Evolutionary conservation across 2,329 filamentous ascomycete species (phyloP).

Genomic region (Cucurbitaria berberidis): DNA sequence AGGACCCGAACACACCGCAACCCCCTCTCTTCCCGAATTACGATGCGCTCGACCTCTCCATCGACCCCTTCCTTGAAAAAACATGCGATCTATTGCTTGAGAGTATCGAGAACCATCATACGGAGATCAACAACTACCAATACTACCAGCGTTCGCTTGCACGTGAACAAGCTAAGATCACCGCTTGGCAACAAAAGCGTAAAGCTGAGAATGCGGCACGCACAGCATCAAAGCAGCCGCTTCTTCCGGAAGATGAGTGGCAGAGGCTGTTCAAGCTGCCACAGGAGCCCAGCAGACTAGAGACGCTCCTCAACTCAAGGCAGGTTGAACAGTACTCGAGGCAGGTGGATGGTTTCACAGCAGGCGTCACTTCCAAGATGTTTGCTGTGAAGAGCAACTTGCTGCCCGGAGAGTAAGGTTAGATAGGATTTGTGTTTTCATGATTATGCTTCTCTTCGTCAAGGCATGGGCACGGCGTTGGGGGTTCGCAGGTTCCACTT

Average conservation of each 20-base stretch:
- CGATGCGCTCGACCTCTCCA: conserved; percentile 87
- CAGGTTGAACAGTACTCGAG: conserved; percentile 98
- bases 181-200: conserved; percentile 94
- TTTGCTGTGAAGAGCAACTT: conserved; percentile 84
- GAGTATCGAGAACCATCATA: conserved; percentile 97
- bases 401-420: conserved; percentile 60
- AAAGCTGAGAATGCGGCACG: conserved; percentile 93
- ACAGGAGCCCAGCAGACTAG: conserved; percentile 88
- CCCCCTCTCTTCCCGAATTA: conserved; percentile 83
- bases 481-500: conserved; percentile 33
- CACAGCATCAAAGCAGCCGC: conserved; percentile 82
- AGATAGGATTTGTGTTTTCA: conserved; percentile 27
- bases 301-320: conserved; percentile 91
- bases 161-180: conserved; percentile 95
- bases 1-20: conserved; percentile 63
- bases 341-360: conserved; percentile 95
- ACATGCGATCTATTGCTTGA: conserved; percentile 95
- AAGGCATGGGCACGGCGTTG: conserved; percentile 50
- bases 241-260: conserved; percentile 96
- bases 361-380: conserved; percentile 93
- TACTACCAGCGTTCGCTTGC: conserved; percentile 93
- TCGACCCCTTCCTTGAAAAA: conserved; percentile 98
- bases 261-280: conserved; percentile 97
- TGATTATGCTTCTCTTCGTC: conserved; percentile 43
- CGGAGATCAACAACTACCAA: conserved; percentile 98